These are phyloP conservation scores for Phytopythium sindhum DNA, from an alignment of 352 stramenopile genomes.

Conservation along the genomic window DNA sequence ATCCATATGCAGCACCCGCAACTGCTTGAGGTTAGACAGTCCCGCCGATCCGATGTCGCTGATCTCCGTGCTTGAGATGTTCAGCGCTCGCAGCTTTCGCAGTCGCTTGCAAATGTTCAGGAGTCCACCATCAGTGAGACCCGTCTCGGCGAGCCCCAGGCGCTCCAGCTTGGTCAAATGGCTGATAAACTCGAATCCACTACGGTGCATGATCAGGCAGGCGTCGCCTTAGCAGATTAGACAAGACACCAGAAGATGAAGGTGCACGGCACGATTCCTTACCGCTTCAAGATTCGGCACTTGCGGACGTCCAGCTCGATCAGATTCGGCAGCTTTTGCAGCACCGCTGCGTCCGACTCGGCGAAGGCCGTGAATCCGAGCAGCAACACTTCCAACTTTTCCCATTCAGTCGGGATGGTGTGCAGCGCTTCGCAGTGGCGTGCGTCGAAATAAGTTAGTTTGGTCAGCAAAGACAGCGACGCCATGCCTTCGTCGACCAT, in stretches of 20 bases:
- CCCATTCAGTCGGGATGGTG: constrained; percentile 50
- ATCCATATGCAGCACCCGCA: constrained; percentile 66
- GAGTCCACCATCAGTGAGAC: constrained; percentile 52
- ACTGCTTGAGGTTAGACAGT: constrained; percentile 41
- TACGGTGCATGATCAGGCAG: constrained; percentile 2
- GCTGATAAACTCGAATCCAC: constrained; percentile 73
- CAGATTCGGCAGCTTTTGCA: constrained; percentile 47
- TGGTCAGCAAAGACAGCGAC: constrained; percentile 22
- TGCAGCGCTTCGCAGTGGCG: constrained; percentile 61
- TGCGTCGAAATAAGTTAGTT: constrained; percentile 62
- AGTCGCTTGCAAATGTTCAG: constrained; percentile 55
- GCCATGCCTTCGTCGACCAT: constrained; percentile 33
- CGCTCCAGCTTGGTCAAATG: constrained; percentile 45
- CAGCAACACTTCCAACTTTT: constrained; percentile 45
- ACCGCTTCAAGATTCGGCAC: constrained; percentile 73
- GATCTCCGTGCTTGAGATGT: constrained; percentile 72
- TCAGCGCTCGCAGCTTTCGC: constrained; percentile 40
- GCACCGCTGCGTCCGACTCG: constrained; percentile 53
- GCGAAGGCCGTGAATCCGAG: constrained; percentile 59
- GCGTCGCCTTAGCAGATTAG: not conserved
- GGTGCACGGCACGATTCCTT: not conserved
- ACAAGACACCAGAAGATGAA: not conserved
- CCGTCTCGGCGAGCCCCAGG: constrained; percentile 56
- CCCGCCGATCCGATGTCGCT: constrained; percentile 52
- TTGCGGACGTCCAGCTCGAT: constrained; percentile 63